phyloP scores from a whole-genome alignment of 169 alveolate genomes.

The Besnoitia besnoiti region DNA sequence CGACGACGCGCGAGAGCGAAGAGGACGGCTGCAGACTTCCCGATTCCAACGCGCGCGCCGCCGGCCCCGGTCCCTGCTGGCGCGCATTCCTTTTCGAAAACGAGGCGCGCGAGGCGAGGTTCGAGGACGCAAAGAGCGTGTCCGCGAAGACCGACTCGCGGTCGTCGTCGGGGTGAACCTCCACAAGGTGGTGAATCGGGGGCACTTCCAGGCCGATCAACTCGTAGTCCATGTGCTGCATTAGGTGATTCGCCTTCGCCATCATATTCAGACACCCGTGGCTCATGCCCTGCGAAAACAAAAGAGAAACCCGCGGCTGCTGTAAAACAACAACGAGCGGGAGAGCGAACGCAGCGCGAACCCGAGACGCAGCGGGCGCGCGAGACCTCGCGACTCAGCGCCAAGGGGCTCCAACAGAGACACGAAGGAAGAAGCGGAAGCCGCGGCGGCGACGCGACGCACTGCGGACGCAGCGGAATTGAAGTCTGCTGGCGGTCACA shows the following conservation, averaged over 20 bases:
- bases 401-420: neutral
- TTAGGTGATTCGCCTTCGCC: slow-evolving; percentile 84
- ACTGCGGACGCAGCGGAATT: too few species aligned
- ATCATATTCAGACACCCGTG: slow-evolving; percentile 85
- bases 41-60: neutral
- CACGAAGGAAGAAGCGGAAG: neutral
- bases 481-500: neutral
- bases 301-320: neutral
- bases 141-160: neutral
- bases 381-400: too few species aligned
- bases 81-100: neutral
- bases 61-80: neutral
- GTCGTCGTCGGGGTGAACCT: neutral
- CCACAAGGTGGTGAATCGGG: slow-evolving; percentile 76
- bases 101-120: neutral
- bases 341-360: neutral
- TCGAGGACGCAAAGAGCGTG: neutral
- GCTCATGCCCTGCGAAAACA: slow-evolving; percentile 78
- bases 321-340: neutral
- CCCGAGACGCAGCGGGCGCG: neutral
- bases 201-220: slow-evolving; percentile 83
- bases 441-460: neutral
- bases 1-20: neutral
- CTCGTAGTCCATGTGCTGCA: slow-evolving; percentile 83
- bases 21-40: neutral